Evolutionary conservation across 2,329 filamentous ascomycete species (phyloP), one percentile per base, ranked within the genome.

Genomic region (Teratosphaeria zuluensis): DNA sequence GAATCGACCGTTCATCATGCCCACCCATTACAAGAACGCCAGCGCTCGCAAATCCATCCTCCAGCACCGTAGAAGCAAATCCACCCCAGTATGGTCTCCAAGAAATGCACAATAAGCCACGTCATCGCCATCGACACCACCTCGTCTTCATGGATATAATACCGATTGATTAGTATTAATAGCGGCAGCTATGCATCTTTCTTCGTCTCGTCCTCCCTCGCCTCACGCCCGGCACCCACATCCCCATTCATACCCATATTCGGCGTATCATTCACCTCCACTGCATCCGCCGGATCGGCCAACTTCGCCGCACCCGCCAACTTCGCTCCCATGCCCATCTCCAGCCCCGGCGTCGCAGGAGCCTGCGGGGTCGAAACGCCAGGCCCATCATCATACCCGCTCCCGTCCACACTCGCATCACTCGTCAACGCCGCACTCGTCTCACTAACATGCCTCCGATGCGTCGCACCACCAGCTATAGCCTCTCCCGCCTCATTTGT

Each of bases 301-400:
- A 48, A 19, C 42, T 48, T 48, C n/a, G 42, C 42, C 19, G 42
- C 42, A 19, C 9, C 19, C 19, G 42, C 42, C 42, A 48, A 48
- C 21, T 48, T 48, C 2, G 42, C n/a, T 2, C 42, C 16, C 16
- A 48, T n/a, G 16, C 42, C 42, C 28, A 61, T 24, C 51, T 57
- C 60, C 38, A 58, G 38, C 6, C 54, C 54, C 2, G 61, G 61
- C 24, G 61, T 61, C 30, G 51, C 51, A 7, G 58, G 31, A 21
- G 55, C 42, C 19, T 48, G 42, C 9, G 42, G 42, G 6, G 42
- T 48, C 42, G 42, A 6, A 5, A 48, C 19, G 19, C 42, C 21
- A 28, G 58, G 30, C 24, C 24, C 24, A 33, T 24, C 53, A 12
- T 33, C 53, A 31, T 53, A 16, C 11, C 28, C 51, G 16, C 28